phyloP scores from a whole-genome alignment of 2,329 filamentous ascomycete genomes.

The Venturia effusa region DNA sequence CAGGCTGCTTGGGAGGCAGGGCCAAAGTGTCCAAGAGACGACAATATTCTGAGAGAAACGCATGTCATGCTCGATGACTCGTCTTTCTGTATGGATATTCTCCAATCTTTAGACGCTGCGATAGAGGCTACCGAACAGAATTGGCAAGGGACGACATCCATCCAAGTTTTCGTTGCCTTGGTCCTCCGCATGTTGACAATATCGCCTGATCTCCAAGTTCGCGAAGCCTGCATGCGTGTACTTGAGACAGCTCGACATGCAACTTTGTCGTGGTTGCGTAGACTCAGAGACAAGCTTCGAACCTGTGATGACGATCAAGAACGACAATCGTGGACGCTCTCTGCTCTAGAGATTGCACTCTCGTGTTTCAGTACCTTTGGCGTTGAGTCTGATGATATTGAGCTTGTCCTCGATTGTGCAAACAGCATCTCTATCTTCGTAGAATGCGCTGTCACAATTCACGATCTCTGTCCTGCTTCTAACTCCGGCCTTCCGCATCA shows the following conservation, averaged over 20 bases:
- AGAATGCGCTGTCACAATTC: background rate
- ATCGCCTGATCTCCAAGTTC: background rate
- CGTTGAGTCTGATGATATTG: background rate
- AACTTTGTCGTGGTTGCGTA: background rate
- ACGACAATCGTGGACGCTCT: background rate
- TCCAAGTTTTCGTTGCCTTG: background rate
- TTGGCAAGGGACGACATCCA: background rate
- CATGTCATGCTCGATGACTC: background rate
- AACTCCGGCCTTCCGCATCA: background rate
- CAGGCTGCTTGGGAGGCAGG: conserved; percentile 47
- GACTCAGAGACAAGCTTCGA: background rate
- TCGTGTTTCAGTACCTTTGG: background rate
- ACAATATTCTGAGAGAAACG: background rate
- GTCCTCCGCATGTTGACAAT: background rate
- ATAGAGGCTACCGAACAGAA: background rate
- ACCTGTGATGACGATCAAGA: background rate
- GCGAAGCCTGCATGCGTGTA: background rate
- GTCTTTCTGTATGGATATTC: background rate
- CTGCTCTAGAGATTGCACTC: background rate
- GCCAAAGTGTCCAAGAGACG: background rate
- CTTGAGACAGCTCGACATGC: background rate
- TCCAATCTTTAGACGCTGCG: background rate
- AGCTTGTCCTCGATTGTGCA: background rate
- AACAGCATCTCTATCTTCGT: background rate
- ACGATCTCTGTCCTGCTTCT: background rate